Evolutionary conservation across 1,139 yeast species (phyloP).

Genomic region (Chernovozyma aurita): DNA sequence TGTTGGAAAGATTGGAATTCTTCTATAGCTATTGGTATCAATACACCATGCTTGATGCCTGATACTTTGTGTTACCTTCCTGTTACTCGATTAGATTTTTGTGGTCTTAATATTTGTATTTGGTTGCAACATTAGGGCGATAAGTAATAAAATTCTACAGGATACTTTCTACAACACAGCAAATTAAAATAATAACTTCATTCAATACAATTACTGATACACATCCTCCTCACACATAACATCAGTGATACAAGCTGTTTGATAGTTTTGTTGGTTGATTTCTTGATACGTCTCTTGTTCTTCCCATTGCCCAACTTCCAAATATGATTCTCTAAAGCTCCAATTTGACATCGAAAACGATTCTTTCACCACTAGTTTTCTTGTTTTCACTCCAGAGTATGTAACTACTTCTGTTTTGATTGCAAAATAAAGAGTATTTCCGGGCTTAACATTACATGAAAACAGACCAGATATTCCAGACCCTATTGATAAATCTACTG

Average conservation of each 20-base stretch:
- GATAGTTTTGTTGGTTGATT: conserved; percentile 13
- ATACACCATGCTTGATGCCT: no score
- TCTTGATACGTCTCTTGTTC: conserved; percentile 10
- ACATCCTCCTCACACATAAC: no score
- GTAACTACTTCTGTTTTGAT: conserved; percentile 13
- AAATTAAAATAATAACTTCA: no score
- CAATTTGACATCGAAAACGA: not conserved
- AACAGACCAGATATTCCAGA: conserved; percentile 15
- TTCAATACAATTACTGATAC: no score
- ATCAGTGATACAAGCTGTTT: conserved; percentile 26
- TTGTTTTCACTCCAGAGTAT: conserved; percentile 13
- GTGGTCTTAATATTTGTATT: no score
- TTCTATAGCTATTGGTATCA: no score
- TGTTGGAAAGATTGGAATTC: no score
- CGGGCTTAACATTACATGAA: conserved; percentile 18
- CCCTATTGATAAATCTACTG: conserved; percentile 11
- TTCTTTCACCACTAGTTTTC: conserved; percentile 13
- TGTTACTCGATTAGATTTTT: no score
- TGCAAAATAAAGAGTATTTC: conserved; percentile 20
- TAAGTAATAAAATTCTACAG: no score
- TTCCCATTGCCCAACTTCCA: conserved; percentile 17
- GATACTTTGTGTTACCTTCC: no score
- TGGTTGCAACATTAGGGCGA: no score
- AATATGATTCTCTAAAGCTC: conserved; percentile 6
- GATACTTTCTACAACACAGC: no score